These are phyloP conservation scores for Trichoderma guizhouense DNA, from an alignment of 2,329 filamentous ascomycete genomes.

Conservation along the genomic window DNA sequence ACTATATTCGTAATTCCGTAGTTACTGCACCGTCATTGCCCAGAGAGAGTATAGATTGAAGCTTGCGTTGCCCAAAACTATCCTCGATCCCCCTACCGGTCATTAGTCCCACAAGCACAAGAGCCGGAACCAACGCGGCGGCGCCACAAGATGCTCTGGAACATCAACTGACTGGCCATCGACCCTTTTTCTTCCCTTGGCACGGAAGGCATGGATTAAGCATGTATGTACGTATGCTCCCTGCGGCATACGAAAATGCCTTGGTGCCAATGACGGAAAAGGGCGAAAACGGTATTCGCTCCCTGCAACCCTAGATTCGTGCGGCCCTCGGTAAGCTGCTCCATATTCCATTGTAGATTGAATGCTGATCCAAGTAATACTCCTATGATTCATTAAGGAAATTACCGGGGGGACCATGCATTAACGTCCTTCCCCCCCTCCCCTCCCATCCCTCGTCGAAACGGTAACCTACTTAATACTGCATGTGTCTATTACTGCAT, in stretches of 20 bases:
- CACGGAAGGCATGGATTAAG: background rate
- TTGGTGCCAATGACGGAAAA: background rate
- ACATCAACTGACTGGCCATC: background rate
- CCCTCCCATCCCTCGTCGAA: background rate
- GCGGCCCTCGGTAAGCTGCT: background rate
- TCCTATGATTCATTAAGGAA: background rate
- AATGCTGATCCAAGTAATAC: background rate
- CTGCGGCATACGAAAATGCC: background rate
- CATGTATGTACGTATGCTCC: background rate
- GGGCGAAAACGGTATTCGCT: background rate
- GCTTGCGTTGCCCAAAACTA: background rate
- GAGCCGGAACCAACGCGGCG: background rate
- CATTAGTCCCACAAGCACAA: background rate
- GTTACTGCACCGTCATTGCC: background rate
- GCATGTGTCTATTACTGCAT: background rate
- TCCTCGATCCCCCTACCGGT: background rate
- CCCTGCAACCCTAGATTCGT: background rate
- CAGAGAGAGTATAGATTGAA: background rate
- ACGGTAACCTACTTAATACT: background rate
- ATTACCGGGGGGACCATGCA: background rate
- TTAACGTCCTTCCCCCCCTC: background rate
- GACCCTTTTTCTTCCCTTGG: background rate
- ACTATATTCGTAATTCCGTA: background rate
- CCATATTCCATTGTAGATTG: background rate
- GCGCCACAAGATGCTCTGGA: background rate